Conservation (phyloP, 2,329 filamentous ascomycete species). For the Coleophoma crateriformis region DNA sequence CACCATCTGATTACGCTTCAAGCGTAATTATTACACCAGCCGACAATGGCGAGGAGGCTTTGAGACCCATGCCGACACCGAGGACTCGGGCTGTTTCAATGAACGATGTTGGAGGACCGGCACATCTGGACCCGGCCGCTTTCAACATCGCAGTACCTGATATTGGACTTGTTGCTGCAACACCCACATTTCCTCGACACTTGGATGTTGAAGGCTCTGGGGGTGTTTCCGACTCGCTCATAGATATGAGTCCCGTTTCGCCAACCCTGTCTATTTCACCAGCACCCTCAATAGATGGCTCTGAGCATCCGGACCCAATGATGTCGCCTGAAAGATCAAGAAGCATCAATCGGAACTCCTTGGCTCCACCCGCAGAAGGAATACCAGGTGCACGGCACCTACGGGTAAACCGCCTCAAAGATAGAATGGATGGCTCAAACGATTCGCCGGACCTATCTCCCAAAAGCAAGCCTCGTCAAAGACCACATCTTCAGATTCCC, state of each 20-base stretch:
- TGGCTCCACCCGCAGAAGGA: constrained; percentile 34
- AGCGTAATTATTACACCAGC: constrained; percentile 33
- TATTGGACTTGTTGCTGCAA: constrained; percentile 30
- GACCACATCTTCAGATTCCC: constrained; percentile 22
- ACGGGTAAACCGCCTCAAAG: constrained; percentile 25
- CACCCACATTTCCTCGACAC: constrained; percentile 30
- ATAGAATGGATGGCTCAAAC: constrained; percentile 16
- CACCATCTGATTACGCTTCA: constrained; percentile 26
- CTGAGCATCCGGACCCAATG: constrained; percentile 27
- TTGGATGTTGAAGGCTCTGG: constrained; percentile 10
- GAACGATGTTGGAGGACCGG: constrained; percentile 17
- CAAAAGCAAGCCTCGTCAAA: constrained; percentile 8
- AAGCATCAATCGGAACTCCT: constrained; percentile 29
- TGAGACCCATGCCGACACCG: constrained; percentile 7
- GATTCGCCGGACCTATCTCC: constrained; percentile 11
- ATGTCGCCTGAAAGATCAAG: constrained; percentile 15
- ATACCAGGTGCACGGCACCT: constrained; percentile 27
- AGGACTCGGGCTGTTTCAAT: constrained; percentile 24
- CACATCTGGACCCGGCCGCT: constrained; percentile 13
- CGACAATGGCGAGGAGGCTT: constrained; percentile 11
- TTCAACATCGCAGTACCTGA: constrained; percentile 22
- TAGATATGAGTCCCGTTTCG: constrained; percentile 24
- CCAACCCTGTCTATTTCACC: constrained; percentile 25
- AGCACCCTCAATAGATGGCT: constrained; percentile 13
- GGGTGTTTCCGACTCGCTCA: constrained; percentile 15